Evolutionary conservation across 371 early-diverging fungal species (phyloP).

Genomic region (Nematocida minor): DNA sequence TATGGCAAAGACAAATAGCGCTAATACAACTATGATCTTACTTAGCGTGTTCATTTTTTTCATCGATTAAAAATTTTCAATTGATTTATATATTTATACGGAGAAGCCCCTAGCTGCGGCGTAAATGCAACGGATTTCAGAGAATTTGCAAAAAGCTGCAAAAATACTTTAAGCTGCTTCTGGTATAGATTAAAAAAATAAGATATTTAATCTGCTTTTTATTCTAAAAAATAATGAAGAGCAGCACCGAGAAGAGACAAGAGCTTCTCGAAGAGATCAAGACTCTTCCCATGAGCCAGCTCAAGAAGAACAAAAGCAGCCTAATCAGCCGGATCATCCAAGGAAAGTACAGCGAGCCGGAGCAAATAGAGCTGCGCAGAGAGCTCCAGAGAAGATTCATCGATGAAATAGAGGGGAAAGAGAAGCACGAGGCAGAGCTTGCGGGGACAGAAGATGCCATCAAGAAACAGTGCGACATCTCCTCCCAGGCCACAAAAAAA

Average conservation of each 20-base stretch:
- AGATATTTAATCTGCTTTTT: neutral
- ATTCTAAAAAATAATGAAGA: conserved; percentile 21
- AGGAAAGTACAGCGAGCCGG: neutral
- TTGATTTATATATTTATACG: too few relatives aligned
- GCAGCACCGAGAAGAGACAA: neutral
- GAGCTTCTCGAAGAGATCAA: conserved; percentile 5
- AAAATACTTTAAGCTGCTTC: neutral
- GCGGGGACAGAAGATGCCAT: conserved; percentile 11
- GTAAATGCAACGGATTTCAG: neutral
- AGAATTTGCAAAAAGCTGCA: neutral
- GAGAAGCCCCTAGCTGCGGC: neutral
- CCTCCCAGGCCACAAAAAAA: neutral
- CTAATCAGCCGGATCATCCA: conserved; percentile 6
- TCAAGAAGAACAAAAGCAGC: conserved; percentile 18
- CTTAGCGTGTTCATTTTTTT: neutral
- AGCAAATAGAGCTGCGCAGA: conserved; percentile 22
- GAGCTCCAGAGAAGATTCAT: conserved; percentile 35
- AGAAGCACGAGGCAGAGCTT: neutral
- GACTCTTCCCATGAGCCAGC: neutral
- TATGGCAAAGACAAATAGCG: too few relatives aligned
- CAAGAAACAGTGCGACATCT: neutral
- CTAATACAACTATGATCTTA: conserved; percentile 1
- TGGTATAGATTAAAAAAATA: neutral
- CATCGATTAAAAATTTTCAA: conserved; percentile 3
- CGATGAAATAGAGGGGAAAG: neutral